Evolutionary conservation across 371 early-diverging fungal species (phyloP).

Genomic region (Mortierella sp.): DNA sequence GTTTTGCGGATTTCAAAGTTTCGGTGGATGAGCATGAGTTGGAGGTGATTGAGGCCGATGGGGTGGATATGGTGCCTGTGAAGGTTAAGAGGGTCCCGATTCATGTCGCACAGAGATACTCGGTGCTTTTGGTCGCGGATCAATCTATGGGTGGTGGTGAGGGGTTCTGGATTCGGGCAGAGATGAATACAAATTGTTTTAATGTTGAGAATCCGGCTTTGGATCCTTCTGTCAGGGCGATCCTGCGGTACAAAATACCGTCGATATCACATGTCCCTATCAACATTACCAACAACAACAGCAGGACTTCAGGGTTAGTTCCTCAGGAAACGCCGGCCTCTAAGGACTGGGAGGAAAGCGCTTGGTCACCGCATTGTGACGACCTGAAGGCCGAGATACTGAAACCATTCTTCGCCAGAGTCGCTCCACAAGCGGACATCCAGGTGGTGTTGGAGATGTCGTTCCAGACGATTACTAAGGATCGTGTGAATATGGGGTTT

Average conservation of each 20-base stretch:
- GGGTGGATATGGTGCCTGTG: constrained; percentile 30
- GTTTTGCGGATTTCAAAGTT: constrained; percentile 31
- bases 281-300: no score
- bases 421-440: constrained; percentile 12
- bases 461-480: constrained; percentile 4
- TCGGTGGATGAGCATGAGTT: constrained; percentile 55
- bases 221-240: constrained; percentile 23
- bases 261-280: neutral
- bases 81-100: constrained; percentile 36
- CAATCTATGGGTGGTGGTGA: neutral
- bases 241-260: constrained; percentile 34
- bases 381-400: constrained; percentile 15
- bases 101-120: constrained; percentile 56
- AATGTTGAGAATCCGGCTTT: constrained; percentile 15
- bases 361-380: neutral
- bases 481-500: constrained; percentile 9
- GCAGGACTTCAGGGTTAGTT: neutral
- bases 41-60: constrained; percentile 60
- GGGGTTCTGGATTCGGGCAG: constrained; percentile 45
- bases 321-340: neutral
- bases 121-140: constrained; percentile 45
- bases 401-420: neutral
- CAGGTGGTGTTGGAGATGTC: constrained; percentile 9
- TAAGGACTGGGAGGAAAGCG: neutral
- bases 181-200: constrained; percentile 26